phyloP scores from a whole-genome alignment of 2,329 filamentous ascomycete species.

The Chaetomiaceae sp. region DNA sequence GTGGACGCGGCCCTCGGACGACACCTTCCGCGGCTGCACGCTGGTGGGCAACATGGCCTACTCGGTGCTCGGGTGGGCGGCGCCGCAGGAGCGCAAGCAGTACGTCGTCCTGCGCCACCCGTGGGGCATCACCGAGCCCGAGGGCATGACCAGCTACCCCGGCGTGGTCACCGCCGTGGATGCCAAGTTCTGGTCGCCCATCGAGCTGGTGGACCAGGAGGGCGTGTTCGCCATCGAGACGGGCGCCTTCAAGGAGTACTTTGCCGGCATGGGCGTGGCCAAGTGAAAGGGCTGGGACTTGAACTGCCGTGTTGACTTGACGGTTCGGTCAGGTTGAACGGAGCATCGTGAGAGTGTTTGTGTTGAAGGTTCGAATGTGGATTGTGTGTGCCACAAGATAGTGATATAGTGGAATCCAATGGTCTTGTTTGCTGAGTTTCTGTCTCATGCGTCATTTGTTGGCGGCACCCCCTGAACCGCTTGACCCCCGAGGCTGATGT shows the following conservation, averaged over 20 bases:
- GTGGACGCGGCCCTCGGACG: conserved; percentile 35
- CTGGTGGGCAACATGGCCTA: conserved; percentile 41
- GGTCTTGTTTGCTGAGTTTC: too few species aligned
- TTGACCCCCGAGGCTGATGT: too few species aligned
- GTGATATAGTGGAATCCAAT: too few species aligned
- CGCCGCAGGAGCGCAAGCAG: conserved; percentile 25
- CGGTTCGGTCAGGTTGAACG: too few species aligned
- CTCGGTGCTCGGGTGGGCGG: conserved; percentile 37
- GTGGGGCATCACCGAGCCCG: conserved; percentile 39
- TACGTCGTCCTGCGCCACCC: conserved; percentile 32
- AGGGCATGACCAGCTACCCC: conserved; percentile 34
- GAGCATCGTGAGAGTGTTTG: too few species aligned
- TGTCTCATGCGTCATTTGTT: too few species aligned
- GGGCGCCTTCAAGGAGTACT: conserved; percentile 17
- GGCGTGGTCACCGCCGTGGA: conserved; percentile 35
- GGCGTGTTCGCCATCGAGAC: conserved; percentile 23
- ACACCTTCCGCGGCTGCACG: conserved; percentile 35
- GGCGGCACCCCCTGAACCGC: too few species aligned
- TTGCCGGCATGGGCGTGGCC: conserved; percentile 12
- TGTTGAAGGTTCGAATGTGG: too few species aligned
- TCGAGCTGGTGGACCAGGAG: conserved; percentile 15
- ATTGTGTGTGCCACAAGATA: too few species aligned
- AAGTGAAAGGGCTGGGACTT: conserved; percentile 1
- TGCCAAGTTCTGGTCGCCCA: conserved; percentile 18
- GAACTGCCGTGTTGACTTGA: not conserved